phyloP scores from a whole-genome alignment of 1,284 basidiomycete genomes.

The Inonotus obliquus region DNA sequence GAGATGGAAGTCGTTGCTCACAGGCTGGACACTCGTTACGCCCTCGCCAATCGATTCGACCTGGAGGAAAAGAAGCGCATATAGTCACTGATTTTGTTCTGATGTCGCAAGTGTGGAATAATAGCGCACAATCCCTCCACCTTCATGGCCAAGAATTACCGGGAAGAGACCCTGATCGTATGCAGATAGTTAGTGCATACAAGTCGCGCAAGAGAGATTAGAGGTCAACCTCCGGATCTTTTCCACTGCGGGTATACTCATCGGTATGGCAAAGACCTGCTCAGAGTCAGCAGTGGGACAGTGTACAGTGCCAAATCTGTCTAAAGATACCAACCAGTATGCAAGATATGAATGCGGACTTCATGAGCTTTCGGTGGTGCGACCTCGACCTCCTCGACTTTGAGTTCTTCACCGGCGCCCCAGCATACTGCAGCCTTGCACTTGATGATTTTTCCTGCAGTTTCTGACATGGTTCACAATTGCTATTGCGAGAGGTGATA shows the following conservation, averaged over 20 bases:
- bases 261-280: conserved; percentile 98
- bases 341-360: conserved; percentile 89
- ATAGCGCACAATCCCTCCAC: conserved; percentile 69
- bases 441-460: conserved; percentile 73
- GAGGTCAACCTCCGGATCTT: conserved; percentile 78
- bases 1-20: conserved; percentile 29
- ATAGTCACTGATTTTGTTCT: conserved; percentile 19
- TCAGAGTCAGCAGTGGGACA: not conserved
- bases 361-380: conserved; percentile 87
- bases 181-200: not conserved
- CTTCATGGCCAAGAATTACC: conserved; percentile 91
- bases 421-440: conserved; percentile 97
- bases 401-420: conserved; percentile 87
- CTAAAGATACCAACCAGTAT: conserved; percentile 56
- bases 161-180: conserved; percentile 84
- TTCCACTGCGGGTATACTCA: conserved; percentile 94
- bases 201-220: conserved; percentile 11
- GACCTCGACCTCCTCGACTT: conserved; percentile 91
- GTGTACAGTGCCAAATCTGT: not conserved
- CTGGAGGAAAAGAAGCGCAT: conserved; percentile 34
- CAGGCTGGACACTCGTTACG: conserved; percentile 79
- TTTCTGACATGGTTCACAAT: conserved; percentile 51
- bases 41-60: conserved; percentile 95
- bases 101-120: conserved; percentile 22
- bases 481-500: conserved; percentile 2